Percentiles rank a stretch among this genome's conserved stretches.
Evolutionary conservation across 75 land plant species (phyloP).

Genomic region (Sequoiadendron giganteum): DNA sequence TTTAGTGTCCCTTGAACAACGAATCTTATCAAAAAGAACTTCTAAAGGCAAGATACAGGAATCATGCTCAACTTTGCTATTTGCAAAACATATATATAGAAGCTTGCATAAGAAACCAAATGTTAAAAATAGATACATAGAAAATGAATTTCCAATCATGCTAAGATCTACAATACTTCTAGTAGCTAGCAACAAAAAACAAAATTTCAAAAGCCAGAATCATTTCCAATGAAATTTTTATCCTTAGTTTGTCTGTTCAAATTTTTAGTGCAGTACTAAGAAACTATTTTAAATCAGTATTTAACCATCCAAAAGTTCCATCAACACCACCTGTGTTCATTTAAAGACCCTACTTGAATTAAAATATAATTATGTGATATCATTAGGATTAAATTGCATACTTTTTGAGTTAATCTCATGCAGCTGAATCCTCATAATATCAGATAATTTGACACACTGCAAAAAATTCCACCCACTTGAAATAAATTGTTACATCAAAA

Average conservation of each 20-base stretch:
- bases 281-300: background rate
- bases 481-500: background rate
- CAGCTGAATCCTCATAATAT: too few relatives aligned
- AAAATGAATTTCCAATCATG: background rate
- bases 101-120: constrained; percentile 9
- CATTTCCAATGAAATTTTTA: background rate
- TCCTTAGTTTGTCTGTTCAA: background rate
- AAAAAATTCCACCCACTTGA: too few relatives aligned
- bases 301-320: background rate
- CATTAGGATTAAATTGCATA: too few relatives aligned
- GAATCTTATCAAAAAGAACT: constrained; percentile 80
- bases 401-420: too few relatives aligned
- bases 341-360: background rate
- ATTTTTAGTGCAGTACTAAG: background rate
- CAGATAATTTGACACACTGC: too few relatives aligned
- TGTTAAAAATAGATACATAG: background rate
- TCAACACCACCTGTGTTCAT: background rate
- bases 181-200: background rate
- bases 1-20: constrained; percentile 88
- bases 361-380: background rate
- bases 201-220: background rate
- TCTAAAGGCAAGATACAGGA: constrained; percentile 87
- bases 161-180: background rate
- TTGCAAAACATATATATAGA: constrained; percentile 30
- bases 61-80: constrained; percentile 97